phyloP scores from a whole-genome alignment of 192 early-diverging fungal genomes.

The Kickxella alabastrina region DNA sequence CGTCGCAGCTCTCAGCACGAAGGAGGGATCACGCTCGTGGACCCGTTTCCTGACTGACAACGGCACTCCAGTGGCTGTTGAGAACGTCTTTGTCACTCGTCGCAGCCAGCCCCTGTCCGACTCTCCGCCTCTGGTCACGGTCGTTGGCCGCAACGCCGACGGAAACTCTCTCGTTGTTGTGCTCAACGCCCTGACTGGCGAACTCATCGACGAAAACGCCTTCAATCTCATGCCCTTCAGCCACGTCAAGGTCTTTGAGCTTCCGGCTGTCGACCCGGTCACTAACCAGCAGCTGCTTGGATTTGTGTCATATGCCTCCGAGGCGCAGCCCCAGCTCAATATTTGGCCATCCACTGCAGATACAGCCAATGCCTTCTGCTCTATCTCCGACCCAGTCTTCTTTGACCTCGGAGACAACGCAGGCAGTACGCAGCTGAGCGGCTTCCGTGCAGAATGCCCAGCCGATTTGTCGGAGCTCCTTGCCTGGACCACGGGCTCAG shows the following conservation, averaged over 20 bases:
- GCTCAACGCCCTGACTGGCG: conserved; percentile 39
- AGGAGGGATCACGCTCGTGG: conserved; percentile 77
- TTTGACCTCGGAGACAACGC: conserved; percentile 59
- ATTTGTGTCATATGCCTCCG: conserved; percentile 7
- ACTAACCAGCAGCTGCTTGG: conserved; percentile 33
- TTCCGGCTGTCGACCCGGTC: conserved; percentile 54
- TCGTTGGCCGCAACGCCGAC: conserved; percentile 13
- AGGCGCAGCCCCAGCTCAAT: conserved; percentile 26
- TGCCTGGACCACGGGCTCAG: conserved; percentile 6
- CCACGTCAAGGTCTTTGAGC: conserved; percentile 52
- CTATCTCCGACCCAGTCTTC: conserved; percentile 57
- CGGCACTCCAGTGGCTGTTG: conserved; percentile 14
- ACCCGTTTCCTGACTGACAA: conserved; percentile 49
- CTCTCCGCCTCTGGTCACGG: conserved; percentile 31
- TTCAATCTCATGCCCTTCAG: conserved; percentile 27
- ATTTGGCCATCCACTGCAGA: conserved; percentile 64
- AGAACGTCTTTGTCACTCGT: conserved; percentile 30
- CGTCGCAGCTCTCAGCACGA: conserved; percentile 78
- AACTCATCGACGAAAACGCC: not conserved
- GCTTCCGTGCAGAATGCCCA: conserved; percentile 55
- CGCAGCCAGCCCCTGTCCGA: conserved; percentile 26
- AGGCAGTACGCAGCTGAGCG: conserved; percentile 52
- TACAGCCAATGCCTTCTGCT: conserved; percentile 54
- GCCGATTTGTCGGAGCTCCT: conserved; percentile 24
- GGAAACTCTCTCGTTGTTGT: conserved; percentile 30